phyloP scores from a whole-genome alignment of 768 basidiomycete genomes.

The Lepiota subincarnata region DNA sequence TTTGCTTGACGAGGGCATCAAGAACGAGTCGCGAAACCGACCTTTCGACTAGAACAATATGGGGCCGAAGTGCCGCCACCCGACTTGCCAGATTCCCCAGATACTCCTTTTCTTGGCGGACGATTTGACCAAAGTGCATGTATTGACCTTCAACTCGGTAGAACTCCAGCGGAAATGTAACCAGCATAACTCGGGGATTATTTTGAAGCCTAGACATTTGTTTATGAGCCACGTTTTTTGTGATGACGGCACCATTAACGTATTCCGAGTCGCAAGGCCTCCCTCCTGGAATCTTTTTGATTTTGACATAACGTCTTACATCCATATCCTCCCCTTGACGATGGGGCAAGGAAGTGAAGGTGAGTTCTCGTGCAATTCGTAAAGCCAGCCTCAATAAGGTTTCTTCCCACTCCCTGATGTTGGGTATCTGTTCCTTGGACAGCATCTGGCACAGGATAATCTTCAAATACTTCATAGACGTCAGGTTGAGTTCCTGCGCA shows the following conservation, averaged over 20 bases:
- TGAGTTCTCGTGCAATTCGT: conserved; percentile 80
- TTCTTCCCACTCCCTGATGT: conserved; percentile 85
- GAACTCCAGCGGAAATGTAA: conserved; percentile 94
- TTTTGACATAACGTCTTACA: conserved; percentile 91
- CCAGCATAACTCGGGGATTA: conserved; percentile 93
- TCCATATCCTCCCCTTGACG: conserved; percentile 93
- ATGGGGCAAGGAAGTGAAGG: conserved; percentile 65
- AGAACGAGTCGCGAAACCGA: conserved; percentile 89
- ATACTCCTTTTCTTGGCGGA: conserved; percentile 92
- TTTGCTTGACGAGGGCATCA: conserved; percentile 78
- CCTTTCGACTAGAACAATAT: conserved; percentile 88
- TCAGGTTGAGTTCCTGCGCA: conserved; percentile 77
- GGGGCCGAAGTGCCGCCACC: conserved; percentile 87
- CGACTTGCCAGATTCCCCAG: conserved; percentile 82
- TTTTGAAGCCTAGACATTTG: conserved; percentile 79
- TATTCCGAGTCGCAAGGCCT: conserved; percentile 91
- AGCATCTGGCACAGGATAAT: conserved; percentile 92
- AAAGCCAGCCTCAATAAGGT: conserved; percentile 77
- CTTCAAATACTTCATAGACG: conserved; percentile 86
- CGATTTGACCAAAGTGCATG: conserved; percentile 85
- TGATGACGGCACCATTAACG: conserved; percentile 94
- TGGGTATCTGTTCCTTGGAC: conserved; percentile 74
- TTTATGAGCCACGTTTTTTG: conserved; percentile 97
- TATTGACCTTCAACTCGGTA: conserved; percentile 90
- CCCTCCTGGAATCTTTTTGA: conserved; percentile 97